Conservation (phyloP, 140 eudicot species). For the Ambrosia hybrid region DNA sequence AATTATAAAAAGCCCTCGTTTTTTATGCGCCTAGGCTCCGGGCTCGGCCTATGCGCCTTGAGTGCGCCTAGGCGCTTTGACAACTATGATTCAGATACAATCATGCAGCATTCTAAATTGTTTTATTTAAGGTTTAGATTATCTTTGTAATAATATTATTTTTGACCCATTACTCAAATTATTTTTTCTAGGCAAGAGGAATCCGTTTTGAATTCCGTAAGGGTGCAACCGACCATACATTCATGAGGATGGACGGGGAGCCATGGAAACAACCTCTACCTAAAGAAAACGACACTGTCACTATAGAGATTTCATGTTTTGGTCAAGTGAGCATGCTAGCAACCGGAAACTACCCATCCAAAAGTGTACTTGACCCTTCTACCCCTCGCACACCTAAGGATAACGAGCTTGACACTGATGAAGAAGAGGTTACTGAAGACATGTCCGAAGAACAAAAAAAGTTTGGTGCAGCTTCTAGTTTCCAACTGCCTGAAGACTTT, state of each 20-base stretch:
- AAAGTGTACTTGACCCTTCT: slow-evolving; percentile 44
- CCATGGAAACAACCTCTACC: slow-evolving; percentile 86
- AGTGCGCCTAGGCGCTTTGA: no score
- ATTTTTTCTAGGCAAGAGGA: slow-evolving; percentile 42
- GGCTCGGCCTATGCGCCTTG: no score
- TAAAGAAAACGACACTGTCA: slow-evolving; percentile 51
- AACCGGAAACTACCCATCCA: slow-evolving; percentile 39
- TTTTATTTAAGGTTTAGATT: no score
- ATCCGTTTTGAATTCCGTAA: slow-evolving; percentile 60
- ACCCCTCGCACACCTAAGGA: slow-evolving; percentile 40
- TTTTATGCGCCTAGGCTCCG: no score
- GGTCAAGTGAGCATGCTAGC: slow-evolving; percentile 76
- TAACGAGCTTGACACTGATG: slow-evolving; percentile 36
- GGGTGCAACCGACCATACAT: slow-evolving; percentile 58
- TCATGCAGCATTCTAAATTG: no score
- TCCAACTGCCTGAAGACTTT: slow-evolving; percentile 43
- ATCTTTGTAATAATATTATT: no score
- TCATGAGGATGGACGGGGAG: slow-evolving; percentile 79
- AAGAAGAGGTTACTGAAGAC: slow-evolving; percentile 32
- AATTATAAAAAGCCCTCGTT: no score
- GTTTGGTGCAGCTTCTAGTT: slow-evolving; percentile 54
- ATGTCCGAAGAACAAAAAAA: slow-evolving; percentile 39
- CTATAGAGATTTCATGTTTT: slow-evolving; percentile 54
- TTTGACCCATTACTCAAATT: background rate
- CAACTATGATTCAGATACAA: no score